A percentile compares a stretch with the other conserved stretches of the same genome.
phyloP scores from a whole-genome alignment of 768 basidiomycete genomes.

The Pulveroboletus sp. region DNA sequence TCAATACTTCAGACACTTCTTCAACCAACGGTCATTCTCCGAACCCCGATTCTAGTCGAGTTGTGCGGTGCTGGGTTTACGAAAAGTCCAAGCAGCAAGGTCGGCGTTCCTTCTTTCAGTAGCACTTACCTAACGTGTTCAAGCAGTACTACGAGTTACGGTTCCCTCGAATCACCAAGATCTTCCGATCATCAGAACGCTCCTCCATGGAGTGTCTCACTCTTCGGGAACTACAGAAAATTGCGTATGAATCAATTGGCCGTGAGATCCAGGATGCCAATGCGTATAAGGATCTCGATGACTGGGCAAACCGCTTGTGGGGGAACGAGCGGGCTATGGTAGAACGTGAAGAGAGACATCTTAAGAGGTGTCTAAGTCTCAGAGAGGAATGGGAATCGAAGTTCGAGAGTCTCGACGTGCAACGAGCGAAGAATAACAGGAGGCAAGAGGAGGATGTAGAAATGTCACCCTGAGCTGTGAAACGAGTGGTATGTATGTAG shows the following conservation, averaged over 20 bases:
- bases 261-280: slow-evolving; percentile 38
- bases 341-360: slow-evolving; percentile 24
- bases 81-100: slow-evolving; percentile 56
- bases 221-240: slow-evolving; percentile 48
- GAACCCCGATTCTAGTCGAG: slow-evolving; percentile 64
- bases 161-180: slow-evolving; percentile 76
- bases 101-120: slow-evolving; percentile 28
- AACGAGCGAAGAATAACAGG: slow-evolving; percentile 21
- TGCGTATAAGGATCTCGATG: slow-evolving; percentile 48
- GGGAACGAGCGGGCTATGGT: slow-evolving; percentile 39
- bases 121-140: background rate
- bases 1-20: slow-evolving; percentile 45
- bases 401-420: slow-evolving; percentile 30
- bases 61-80: slow-evolving; percentile 83
- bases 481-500: background rate
- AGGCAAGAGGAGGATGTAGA: slow-evolving; percentile 19
- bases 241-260: slow-evolving; percentile 55
- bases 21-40: slow-evolving; percentile 56
- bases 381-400: slow-evolving; percentile 43
- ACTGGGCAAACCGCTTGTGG: slow-evolving; percentile 42
- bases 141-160: slow-evolving; percentile 77
- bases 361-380: slow-evolving; percentile 37
- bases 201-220: slow-evolving; percentile 57
- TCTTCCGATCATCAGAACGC: slow-evolving; percentile 59
- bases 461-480: slow-evolving; percentile 20